Conservation (phyloP, 225 moss, liverwort and hornwort species). For the Polytrichum commune region DNA sequence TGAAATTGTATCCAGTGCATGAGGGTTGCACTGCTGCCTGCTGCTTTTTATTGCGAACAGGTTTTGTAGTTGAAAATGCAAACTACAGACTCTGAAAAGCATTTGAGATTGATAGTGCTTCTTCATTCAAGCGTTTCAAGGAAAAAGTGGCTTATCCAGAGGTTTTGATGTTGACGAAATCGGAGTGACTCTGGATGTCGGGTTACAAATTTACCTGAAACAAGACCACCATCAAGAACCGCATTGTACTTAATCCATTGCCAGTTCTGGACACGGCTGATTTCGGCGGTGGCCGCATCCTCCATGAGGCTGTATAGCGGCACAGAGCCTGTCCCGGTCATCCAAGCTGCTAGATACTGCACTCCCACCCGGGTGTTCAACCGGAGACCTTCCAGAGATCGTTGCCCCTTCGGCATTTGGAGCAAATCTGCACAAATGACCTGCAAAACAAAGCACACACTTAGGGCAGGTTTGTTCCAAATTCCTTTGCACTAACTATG, state of each 20-base stretch:
- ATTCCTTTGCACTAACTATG: neutral
- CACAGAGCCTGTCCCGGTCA: constrained; percentile 77
- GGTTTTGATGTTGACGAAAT: too few species aligned
- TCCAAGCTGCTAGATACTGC: constrained; percentile 84
- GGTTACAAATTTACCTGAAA: constrained; percentile 35
- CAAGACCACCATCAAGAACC: constrained; percentile 53
- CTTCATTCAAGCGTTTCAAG: too few species aligned
- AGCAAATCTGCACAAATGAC: constrained; percentile 46
- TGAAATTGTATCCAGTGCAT: too few species aligned
- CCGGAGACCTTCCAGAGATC: constrained; percentile 66
- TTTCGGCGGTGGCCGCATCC: constrained; percentile 86
- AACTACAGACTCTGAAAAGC: too few species aligned
- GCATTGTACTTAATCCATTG: constrained; percentile 83
- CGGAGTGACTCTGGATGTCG: neutral
- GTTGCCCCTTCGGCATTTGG: constrained; percentile 65
- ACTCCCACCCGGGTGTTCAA: constrained; percentile 75
- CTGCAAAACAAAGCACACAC: neutral
- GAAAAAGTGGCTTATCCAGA: too few species aligned
- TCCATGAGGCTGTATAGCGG: constrained; percentile 88
- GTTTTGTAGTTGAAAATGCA: too few species aligned
- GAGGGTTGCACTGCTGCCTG: too few species aligned
- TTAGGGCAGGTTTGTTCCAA: neutral
- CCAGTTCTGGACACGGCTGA: constrained; percentile 91
- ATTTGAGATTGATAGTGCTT: too few species aligned
- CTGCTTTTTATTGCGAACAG: too few species aligned